A percentile compares a stretch with the other conserved stretches of the same genome.
These are phyloP conservation scores for Apiospora rasikravindrae DNA, from an alignment of 2,329 filamentous ascomycete genomes.

Conservation along the genomic window DNA sequence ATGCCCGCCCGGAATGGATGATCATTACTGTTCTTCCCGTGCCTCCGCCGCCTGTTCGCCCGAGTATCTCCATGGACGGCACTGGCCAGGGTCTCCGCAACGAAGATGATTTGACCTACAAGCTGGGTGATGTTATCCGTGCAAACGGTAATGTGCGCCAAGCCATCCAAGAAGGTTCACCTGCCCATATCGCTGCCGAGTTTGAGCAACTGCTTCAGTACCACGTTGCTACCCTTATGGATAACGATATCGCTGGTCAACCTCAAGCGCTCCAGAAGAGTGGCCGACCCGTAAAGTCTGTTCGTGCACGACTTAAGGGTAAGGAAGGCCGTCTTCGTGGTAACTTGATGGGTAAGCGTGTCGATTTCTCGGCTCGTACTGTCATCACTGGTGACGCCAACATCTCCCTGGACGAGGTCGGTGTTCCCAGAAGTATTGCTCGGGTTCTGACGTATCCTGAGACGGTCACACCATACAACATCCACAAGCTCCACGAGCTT, in stretches of 20 bases:
- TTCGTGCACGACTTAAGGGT: conserved; percentile 95
- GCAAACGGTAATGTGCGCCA: conserved; percentile 94
- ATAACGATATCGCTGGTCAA: conserved; percentile 97
- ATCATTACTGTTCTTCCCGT: conserved; percentile 93
- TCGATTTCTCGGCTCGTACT: conserved; percentile 98
- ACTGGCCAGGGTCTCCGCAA: conserved; percentile 90
- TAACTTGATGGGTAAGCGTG: conserved; percentile 99
- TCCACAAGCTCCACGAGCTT: conserved; percentile 84
- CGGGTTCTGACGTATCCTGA: conserved; percentile 94
- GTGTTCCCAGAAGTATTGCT: conserved; percentile 92
- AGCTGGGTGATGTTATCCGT: conserved; percentile 96
- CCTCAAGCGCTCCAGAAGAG: conserved; percentile 97
- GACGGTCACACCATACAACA: conserved; percentile 97
- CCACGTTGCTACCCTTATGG: conserved; percentile 99
- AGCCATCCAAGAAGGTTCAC: conserved; percentile 88
- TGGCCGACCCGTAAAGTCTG: conserved; percentile 93
- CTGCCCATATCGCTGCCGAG: conserved; percentile 87
- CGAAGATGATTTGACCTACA: conserved; percentile 99
- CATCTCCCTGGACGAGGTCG: conserved; percentile 93
- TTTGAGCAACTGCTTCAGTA: conserved; percentile 94
- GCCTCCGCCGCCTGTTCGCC: conserved; percentile 91
- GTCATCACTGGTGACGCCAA: conserved; percentile 99
- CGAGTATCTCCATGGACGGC: conserved; percentile 96
- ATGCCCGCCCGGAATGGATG: conserved; percentile 98
- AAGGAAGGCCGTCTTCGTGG: conserved; percentile 98